Base-by-base conservation (phyloP, 192 early-diverging fungal species). In the Borealophlyctis nickersoniae region DNA sequence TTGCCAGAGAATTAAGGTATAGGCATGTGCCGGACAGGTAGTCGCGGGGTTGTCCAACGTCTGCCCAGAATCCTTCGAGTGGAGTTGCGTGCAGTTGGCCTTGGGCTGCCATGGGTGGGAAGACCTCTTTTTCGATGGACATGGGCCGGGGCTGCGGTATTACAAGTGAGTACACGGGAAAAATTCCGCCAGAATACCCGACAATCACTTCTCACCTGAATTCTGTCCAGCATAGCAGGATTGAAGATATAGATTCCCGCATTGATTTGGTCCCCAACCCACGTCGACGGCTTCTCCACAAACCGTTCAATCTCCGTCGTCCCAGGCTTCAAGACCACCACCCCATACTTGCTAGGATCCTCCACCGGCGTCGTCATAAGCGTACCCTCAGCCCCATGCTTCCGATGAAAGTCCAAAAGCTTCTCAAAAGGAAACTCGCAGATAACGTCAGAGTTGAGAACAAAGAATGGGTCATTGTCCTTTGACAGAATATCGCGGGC, bases 211-310 rank as follows among this genome's bases (percentile, higher is more conserved):
- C 36, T 60, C 69, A 87, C 81, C 81, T 88, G 85, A 71, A 99
- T 99, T 59, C 96, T 86, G 67, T 91, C 79, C 39, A 98, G 79
- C 51, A 99, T 88, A 62, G 83, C 57, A 23, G 96, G 94, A 82
- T 88, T 96, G 73, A 99, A 96, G 61, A 99, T 93, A 77, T 99
- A 99, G 67, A 99, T 93, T 62, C 96, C 96, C 36, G 94, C 96
- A 67, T 99, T 99, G 80, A 99, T 96, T 72, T 92, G 90, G 84
- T 98, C 91, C 62, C 92, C 90, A 53, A 99, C 93, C 69, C 87
- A 99, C 65, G 90, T 87, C 51, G 86, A 86, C 24, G 96, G 96
- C 81, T 99, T 99, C 76, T 99, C 96, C 27, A 99, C 96, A 71
- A 99, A 99, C 11, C 92, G 85, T 52, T 99, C 90, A 63, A 99